Conservation (phyloP, 371 early-diverging fungal species). For the Phascolomyces articulosus region DNA sequence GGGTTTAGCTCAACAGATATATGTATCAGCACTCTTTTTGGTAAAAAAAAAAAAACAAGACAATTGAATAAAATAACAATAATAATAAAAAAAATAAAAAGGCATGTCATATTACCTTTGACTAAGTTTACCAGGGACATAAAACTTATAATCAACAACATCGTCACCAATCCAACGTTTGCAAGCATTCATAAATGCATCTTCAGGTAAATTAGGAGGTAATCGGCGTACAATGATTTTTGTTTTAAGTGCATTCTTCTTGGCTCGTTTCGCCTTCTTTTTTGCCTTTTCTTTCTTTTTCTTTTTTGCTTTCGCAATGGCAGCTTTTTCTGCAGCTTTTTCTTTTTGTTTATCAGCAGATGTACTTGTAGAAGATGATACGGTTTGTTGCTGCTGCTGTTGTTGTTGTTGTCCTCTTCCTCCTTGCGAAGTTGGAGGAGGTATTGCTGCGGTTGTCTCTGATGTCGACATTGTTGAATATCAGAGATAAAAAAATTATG, state of each 20-base stretch:
- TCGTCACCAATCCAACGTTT: constrained; percentile 59
- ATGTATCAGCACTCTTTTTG: background rate
- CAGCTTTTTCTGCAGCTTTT: constrained; percentile 4
- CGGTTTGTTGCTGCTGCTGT: too few relatives aligned
- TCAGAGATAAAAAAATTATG: too few relatives aligned
- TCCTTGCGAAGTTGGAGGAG: too few relatives aligned
- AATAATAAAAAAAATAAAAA: background rate
- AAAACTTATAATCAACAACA: constrained; percentile 56
- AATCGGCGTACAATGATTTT: constrained; percentile 82
- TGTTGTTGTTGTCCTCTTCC: too few relatives aligned
- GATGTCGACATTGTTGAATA: too few relatives aligned
- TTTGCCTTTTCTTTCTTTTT: constrained; percentile 34
- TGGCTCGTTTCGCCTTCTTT: constrained; percentile 36
- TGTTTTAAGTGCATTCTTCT: constrained; percentile 48
- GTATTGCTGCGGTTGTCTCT: too few relatives aligned
- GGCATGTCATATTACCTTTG: constrained; percentile 56
- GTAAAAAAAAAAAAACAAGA: background rate
- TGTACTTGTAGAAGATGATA: constrained; percentile 1
- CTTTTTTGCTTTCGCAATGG: constrained; percentile 27
- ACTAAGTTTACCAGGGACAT: constrained; percentile 74
- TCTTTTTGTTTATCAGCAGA: constrained; percentile 11
- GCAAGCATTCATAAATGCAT: constrained; percentile 67
- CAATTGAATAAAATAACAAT: too few relatives aligned
- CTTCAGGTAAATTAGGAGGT: constrained; percentile 79
- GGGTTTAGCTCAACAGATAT: background rate